These are phyloP conservation scores for Yamadazyma nakazawae DNA, from an alignment of 805 yeast genomes.

Conservation along the genomic window DNA sequence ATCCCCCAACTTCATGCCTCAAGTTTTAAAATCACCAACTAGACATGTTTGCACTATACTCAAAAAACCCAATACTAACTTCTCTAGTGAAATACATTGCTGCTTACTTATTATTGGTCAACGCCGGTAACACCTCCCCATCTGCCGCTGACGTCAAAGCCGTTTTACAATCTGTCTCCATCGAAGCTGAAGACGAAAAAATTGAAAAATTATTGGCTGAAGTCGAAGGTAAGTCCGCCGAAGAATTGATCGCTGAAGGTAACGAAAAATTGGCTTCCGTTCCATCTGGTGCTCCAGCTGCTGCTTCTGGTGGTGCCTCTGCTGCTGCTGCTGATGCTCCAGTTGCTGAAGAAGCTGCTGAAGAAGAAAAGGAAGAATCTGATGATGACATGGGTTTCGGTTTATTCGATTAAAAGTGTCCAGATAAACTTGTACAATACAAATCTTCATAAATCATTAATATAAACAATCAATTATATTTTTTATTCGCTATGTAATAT, in stretches of 20 bases:
- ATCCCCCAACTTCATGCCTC: too few species aligned
- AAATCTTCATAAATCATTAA: slow-evolving; percentile 7
- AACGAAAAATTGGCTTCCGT: slow-evolving; percentile 91
- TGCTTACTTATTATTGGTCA: slow-evolving; percentile 46
- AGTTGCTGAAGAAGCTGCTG: slow-evolving; percentile 40
- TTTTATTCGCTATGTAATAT: slow-evolving; percentile 1
- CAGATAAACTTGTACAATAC: slow-evolving; percentile 11
- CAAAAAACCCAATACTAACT: slow-evolving; percentile 9
- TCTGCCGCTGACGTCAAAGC: slow-evolving; percentile 40
- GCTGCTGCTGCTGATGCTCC: slow-evolving; percentile 35
- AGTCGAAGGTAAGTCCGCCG: slow-evolving; percentile 48
- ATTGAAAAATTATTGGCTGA: slow-evolving; percentile 45
- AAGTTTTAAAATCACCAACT: too few species aligned
- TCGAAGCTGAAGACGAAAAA: slow-evolving; percentile 59
- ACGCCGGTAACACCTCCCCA: slow-evolving; percentile 46
- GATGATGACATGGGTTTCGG: slow-evolving; percentile 46
- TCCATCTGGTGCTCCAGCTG: slow-evolving; percentile 47
- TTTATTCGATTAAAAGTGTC: slow-evolving; percentile 36
- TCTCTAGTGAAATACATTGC: slow-evolving; percentile 43
- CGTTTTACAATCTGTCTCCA: slow-evolving; percentile 56
- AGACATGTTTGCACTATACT: background rate
- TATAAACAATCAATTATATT: background rate
- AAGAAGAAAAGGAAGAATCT: slow-evolving; percentile 36
- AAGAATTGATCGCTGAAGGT: slow-evolving; percentile 74
- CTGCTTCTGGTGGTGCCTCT: slow-evolving; percentile 34